Conservation (phyloP, 2,329 filamentous ascomycete species). For the Raffaelea arxii region DNA sequence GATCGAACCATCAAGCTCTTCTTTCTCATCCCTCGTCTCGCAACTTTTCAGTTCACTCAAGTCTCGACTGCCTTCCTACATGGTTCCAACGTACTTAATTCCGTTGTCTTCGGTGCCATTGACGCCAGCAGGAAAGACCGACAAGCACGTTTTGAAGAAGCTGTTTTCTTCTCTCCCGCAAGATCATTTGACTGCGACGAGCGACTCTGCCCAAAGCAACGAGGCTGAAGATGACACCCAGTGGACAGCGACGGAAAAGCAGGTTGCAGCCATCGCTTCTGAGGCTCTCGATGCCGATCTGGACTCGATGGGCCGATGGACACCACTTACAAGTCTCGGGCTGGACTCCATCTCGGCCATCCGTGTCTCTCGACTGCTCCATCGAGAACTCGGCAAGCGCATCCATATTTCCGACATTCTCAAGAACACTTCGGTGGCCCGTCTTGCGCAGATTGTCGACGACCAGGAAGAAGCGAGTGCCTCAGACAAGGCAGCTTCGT, state of each 20-base stretch:
- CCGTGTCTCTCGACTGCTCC: slow-evolving; percentile 49
- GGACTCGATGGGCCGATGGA: slow-evolving; percentile 47
- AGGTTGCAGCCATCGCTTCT: slow-evolving; percentile 46
- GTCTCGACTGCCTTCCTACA: slow-evolving; percentile 58
- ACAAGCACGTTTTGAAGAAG: slow-evolving; percentile 43
- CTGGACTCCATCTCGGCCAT: slow-evolving; percentile 81
- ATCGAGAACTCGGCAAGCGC: slow-evolving; percentile 30
- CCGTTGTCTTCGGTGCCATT: slow-evolving; percentile 60
- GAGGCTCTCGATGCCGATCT: slow-evolving; percentile 34
- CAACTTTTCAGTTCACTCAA: slow-evolving; percentile 45
- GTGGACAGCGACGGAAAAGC: slow-evolving; percentile 34
- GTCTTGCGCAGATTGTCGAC: slow-evolving; percentile 34
- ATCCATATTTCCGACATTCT: slow-evolving; percentile 61
- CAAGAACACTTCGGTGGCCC: slow-evolving; percentile 55
- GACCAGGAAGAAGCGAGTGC: slow-evolving; percentile 9
- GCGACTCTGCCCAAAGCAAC: background rate
- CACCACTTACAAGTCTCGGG: slow-evolving; percentile 68
- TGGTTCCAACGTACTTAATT: slow-evolving; percentile 67
- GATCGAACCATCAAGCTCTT: slow-evolving; percentile 9
- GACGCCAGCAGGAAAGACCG: slow-evolving; percentile 66
- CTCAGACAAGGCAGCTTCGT: background rate
- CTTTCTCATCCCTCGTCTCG: slow-evolving; percentile 26
- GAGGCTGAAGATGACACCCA: background rate
- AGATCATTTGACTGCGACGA: slow-evolving; percentile 17
- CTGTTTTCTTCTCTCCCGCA: slow-evolving; percentile 36